phyloP scores from a whole-genome alignment of 257 asterid species.

The Anisodus acutangulus region DNA sequence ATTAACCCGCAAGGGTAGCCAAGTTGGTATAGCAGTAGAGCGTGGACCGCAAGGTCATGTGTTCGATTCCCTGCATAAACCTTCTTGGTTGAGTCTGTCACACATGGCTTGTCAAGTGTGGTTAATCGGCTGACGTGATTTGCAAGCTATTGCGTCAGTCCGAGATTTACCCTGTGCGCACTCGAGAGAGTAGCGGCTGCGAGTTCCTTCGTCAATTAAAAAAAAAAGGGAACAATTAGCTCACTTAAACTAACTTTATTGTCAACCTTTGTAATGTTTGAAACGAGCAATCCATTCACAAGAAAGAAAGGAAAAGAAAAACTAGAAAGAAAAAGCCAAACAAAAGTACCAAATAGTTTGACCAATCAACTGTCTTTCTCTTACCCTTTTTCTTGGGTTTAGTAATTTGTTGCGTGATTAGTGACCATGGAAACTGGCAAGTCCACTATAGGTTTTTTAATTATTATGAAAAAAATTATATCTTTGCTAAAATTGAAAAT shows the following conservation, averaged over 20 bases:
- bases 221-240: neutral
- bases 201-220: too few relatives aligned
- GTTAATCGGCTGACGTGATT: too few relatives aligned
- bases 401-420: slow-evolving; percentile 54
- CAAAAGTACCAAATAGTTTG: slow-evolving; percentile 40
- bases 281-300: slow-evolving; percentile 14
- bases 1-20: too few relatives aligned
- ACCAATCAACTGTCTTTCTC: slow-evolving; percentile 43
- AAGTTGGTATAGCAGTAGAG: too few relatives aligned
- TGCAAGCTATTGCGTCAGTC: too few relatives aligned
- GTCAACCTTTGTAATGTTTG: slow-evolving; percentile 23
- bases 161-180: too few relatives aligned
- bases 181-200: too few relatives aligned
- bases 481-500: neutral
- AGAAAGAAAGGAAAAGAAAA: neutral
- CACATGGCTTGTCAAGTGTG: too few relatives aligned
- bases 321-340: neutral
- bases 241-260: slow-evolving; percentile 14
- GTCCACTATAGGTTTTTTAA: neutral
- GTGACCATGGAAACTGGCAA: slow-evolving; percentile 38
- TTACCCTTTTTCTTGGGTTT: slow-evolving; percentile 34
- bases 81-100: too few relatives aligned
- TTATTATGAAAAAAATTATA: neutral
- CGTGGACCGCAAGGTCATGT: too few relatives aligned
- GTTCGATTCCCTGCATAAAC: too few relatives aligned